Evolutionary conservation across 805 yeast species (phyloP).

Genomic region (Komagataella pastoris): DNA sequence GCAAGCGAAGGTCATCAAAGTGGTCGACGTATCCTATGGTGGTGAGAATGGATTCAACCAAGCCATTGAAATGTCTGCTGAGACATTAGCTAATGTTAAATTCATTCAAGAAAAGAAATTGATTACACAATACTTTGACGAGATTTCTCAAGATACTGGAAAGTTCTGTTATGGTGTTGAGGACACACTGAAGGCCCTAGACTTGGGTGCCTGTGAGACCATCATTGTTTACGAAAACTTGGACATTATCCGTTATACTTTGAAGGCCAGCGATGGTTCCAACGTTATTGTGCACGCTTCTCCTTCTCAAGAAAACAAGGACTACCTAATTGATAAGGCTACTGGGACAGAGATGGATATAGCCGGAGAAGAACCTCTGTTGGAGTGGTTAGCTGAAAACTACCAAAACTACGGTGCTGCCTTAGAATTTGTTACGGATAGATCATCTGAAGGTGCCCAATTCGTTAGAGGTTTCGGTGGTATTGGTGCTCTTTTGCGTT

Average conservation of each 20-base stretch:
- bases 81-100: constrained; percentile 91
- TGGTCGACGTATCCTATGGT: constrained; percentile 96
- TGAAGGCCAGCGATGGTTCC: constrained; percentile 72
- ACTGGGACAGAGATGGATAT: constrained; percentile 91
- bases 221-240: constrained; percentile 89
- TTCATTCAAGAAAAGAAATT: constrained; percentile 97
- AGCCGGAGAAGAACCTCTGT: constrained; percentile 67
- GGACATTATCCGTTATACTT: constrained; percentile 70
- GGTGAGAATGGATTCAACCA: constrained; percentile 99
- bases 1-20: constrained; percentile 73
- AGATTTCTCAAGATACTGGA: constrained; percentile 95
- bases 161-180: constrained; percentile 96
- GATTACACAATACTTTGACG: constrained; percentile 85
- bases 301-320: constrained; percentile 64
- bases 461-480: constrained; percentile 98
- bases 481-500: constrained; percentile 91
- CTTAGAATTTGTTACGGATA: constrained; percentile 91
- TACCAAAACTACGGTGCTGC: constrained; percentile 91
- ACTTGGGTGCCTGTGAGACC: constrained; percentile 90
- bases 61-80: constrained; percentile 96
- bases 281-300: constrained; percentile 60
- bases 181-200: constrained; percentile 92
- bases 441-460: constrained; percentile 97
- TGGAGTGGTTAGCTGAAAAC: constrained; percentile 98
- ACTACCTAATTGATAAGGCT: constrained; percentile 64